Conservation (phyloP, 495 filamentous ascomycete species). For the Aspergillus steynii region DNA sequence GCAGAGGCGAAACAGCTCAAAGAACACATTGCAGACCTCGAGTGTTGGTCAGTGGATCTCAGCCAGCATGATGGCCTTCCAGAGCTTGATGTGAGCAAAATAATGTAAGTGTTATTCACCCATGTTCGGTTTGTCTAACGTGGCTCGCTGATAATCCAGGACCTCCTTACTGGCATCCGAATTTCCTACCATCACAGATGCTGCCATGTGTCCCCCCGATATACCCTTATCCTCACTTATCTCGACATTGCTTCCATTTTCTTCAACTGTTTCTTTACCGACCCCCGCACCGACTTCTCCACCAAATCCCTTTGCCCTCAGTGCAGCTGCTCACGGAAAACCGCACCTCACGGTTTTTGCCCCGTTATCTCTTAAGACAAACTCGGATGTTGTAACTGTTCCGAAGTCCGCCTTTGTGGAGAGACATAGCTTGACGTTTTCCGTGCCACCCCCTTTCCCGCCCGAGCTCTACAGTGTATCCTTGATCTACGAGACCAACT, state of each 20-base stretch:
- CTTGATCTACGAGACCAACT: slow-evolving; percentile 42
- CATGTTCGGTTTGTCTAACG: background rate
- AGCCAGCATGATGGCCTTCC: slow-evolving; percentile 17
- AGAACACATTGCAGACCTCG: slow-evolving; percentile 39
- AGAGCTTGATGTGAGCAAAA: slow-evolving; percentile 29
- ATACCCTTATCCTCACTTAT: slow-evolving; percentile 40
- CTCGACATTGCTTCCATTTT: slow-evolving; percentile 43
- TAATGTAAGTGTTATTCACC: slow-evolving; percentile 30
- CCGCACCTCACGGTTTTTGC: slow-evolving; percentile 42
- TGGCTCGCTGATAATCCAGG: slow-evolving; percentile 18
- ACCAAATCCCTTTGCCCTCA: slow-evolving; percentile 39
- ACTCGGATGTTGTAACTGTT: slow-evolving; percentile 23
- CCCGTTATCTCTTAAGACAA: slow-evolving; percentile 34
- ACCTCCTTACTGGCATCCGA: slow-evolving; percentile 31
- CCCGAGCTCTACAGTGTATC: slow-evolving; percentile 34
- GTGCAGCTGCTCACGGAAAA: slow-evolving; percentile 27
- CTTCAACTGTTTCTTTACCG: slow-evolving; percentile 29
- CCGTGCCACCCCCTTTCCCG: slow-evolving; percentile 41
- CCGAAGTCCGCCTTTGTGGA: slow-evolving; percentile 25
- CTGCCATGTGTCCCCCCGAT: slow-evolving; percentile 13
- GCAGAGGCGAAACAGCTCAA: slow-evolving; percentile 36
- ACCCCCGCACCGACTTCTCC: slow-evolving; percentile 26
- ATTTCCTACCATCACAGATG: slow-evolving; percentile 22
- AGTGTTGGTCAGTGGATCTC: slow-evolving; percentile 31
- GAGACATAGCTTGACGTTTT: slow-evolving; percentile 39